Conservation (phyloP, 176 grass and related monocot genomes). For the Musa acuminata region DNA sequence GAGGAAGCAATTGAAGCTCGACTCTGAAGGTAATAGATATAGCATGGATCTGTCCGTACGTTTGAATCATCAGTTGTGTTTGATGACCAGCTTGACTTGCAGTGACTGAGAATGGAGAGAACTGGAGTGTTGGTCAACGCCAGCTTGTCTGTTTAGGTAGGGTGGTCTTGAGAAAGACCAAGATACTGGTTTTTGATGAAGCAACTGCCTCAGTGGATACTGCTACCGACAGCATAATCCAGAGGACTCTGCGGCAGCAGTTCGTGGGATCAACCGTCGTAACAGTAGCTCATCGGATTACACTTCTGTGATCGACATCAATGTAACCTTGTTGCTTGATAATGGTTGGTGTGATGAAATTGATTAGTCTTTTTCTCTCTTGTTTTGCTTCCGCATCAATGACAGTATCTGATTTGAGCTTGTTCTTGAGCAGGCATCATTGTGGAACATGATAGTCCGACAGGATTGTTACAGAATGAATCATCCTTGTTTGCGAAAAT, state of each 20-base stretch:
- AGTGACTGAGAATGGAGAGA: conserved; percentile 71
- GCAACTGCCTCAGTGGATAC: conserved; percentile 85
- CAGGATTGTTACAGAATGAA: background rate
- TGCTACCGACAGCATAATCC: conserved; percentile 48
- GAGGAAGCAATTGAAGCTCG: conserved; percentile 62
- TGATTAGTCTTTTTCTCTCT: background rate
- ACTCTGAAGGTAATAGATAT: conserved; percentile 42
- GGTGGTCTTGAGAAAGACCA: conserved; percentile 56
- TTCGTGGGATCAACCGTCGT: conserved; percentile 68
- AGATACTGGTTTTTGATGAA: conserved; percentile 67
- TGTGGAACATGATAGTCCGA: background rate
- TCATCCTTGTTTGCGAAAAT: background rate
- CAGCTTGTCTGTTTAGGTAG: conserved; percentile 76
- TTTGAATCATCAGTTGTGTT: background rate
- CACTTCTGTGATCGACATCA: conserved; percentile 64
- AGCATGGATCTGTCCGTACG: background rate
- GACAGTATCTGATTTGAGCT: background rate
- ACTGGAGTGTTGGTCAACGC: conserved; percentile 62
- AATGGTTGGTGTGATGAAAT: conserved; percentile 37
- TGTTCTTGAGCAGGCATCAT: background rate
- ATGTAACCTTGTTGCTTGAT: conserved; percentile 73
- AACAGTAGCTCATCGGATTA: conserved; percentile 67
- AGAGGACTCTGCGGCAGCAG: conserved; percentile 55
- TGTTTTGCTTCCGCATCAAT: background rate
- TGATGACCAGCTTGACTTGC: conserved; percentile 8